Conservation (phyloP, 2,329 filamentous ascomycete species). For the Thielaviopsis ethacetica region DNA sequence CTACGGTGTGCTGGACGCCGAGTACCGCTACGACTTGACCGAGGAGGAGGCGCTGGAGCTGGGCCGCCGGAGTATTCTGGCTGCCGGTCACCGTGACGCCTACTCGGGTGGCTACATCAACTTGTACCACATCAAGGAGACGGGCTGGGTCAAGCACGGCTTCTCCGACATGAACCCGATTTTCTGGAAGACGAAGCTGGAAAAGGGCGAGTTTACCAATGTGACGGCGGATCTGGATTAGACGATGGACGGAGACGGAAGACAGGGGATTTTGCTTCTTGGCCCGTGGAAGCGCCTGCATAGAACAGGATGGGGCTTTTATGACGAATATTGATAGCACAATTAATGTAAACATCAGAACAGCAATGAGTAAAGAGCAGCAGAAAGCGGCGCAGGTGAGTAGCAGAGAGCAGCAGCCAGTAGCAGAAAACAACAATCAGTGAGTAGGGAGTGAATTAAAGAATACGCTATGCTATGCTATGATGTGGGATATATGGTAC, state of each 20-base stretch:
- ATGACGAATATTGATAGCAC: constrained; percentile 8
- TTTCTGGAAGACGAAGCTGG: constrained; percentile 98
- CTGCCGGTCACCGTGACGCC: constrained; percentile 93
- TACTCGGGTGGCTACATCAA: constrained; percentile 98
- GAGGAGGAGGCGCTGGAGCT: constrained; percentile 83
- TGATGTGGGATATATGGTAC: constrained; percentile 8
- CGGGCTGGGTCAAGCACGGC: constrained; percentile 96
- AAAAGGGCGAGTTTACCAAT: constrained; percentile 97
- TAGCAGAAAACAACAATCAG: too few species aligned
- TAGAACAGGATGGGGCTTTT: constrained; percentile 6
- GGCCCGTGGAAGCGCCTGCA: constrained; percentile 3
- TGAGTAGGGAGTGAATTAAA: background rate
- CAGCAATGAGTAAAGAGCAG: too few species aligned
- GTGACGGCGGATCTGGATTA: constrained; percentile 54
- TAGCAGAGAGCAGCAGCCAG: too few species aligned
- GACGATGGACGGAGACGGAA: too few species aligned
- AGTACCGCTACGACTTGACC: constrained; percentile 79
- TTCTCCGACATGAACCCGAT: constrained; percentile 98
- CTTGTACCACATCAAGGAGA: constrained; percentile 96
- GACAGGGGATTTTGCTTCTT: background rate
- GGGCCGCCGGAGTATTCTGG: constrained; percentile 80
- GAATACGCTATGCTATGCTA: background rate
- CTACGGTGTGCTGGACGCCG: constrained; percentile 91
- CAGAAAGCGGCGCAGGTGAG: too few species aligned
- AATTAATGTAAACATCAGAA: constrained; percentile 8